phyloP scores from a whole-genome alignment of 176 grass and related monocot species.

The Cocos nucifera region DNA sequence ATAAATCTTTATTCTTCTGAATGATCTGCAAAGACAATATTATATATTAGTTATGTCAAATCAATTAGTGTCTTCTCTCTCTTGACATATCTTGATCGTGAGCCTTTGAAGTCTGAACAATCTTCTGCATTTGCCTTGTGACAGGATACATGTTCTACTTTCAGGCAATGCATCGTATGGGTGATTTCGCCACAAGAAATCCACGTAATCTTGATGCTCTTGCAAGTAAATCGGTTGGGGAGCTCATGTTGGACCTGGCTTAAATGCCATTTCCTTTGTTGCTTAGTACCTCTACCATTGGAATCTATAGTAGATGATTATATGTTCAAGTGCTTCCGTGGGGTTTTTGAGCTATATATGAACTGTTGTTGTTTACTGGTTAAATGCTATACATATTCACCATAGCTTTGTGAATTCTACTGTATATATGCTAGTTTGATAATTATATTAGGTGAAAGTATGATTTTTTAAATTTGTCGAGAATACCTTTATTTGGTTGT shows the following conservation, averaged over 20 bases:
- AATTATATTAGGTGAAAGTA: too few relatives aligned
- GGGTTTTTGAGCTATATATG: slow-evolving; percentile 27
- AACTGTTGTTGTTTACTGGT: too few relatives aligned
- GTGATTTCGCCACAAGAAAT: slow-evolving; percentile 77
- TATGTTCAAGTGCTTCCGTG: slow-evolving; percentile 90
- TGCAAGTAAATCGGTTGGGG: slow-evolving; percentile 77
- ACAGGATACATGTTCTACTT: slow-evolving; percentile 2
- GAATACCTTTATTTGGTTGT: too few relatives aligned
- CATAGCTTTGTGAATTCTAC: too few relatives aligned
- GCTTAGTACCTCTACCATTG: slow-evolving; percentile 58
- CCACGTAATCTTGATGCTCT: slow-evolving; percentile 74
- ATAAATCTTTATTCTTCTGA: too few relatives aligned
- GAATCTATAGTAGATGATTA: slow-evolving; percentile 90
- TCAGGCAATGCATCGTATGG: slow-evolving; percentile 79
- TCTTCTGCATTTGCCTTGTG: too few relatives aligned
- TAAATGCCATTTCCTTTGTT: slow-evolving; percentile 76
- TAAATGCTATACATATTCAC: too few relatives aligned
- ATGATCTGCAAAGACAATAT: too few relatives aligned
- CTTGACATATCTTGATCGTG: too few relatives aligned
- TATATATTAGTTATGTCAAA: background rate
- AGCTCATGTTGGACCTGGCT: slow-evolving; percentile 76
- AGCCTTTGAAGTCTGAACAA: too few relatives aligned
- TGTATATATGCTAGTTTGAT: too few relatives aligned
- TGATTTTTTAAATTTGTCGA: too few relatives aligned
- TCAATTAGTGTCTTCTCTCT: background rate